Conservation (phyloP, 129 eudicot species). For the Tagetes erecta region DNA sequence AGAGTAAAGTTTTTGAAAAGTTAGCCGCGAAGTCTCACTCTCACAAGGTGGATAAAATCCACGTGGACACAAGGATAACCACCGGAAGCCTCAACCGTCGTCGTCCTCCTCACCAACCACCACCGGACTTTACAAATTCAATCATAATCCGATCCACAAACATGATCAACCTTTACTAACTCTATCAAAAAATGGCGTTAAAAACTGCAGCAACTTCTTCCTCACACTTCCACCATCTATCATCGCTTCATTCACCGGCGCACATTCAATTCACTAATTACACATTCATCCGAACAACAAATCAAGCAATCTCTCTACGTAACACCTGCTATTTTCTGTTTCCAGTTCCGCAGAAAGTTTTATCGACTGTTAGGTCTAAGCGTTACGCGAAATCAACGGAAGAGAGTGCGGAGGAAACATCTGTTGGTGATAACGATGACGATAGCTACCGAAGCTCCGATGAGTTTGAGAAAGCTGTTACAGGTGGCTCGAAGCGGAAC, state of each 20-base stretch:
- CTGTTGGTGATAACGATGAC: conserved; percentile 23
- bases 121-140: neutral
- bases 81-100: conserved; percentile 26
- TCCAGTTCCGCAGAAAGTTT: conserved; percentile 27
- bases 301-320: conserved; percentile 33
- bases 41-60: conserved; percentile 31
- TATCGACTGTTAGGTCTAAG: conserved; percentile 30
- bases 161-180: conserved; percentile 28
- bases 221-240: conserved; percentile 43
- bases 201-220: conserved; percentile 27
- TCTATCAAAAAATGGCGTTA: conserved; percentile 41
- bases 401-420: conserved; percentile 39
- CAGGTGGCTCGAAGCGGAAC: conserved; percentile 40
- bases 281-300: conserved; percentile 36
- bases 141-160: conserved; percentile 10
- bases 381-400: conserved; percentile 55
- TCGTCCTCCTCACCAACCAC: conserved; percentile 28
- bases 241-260: conserved; percentile 39
- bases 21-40: conserved; percentile 21
- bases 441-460: conserved; percentile 28
- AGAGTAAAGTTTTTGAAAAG: neutral
- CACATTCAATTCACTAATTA: conserved; percentile 31
- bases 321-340: conserved; percentile 37
- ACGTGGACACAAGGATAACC: conserved; percentile 34
- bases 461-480: conserved; percentile 30